A percentile compares a stretch with the other conserved stretches of the same genome.
Evolutionary conservation across 306 rosid species (phyloP).

Genomic region (Casuarina cunninghamiana): DNA sequence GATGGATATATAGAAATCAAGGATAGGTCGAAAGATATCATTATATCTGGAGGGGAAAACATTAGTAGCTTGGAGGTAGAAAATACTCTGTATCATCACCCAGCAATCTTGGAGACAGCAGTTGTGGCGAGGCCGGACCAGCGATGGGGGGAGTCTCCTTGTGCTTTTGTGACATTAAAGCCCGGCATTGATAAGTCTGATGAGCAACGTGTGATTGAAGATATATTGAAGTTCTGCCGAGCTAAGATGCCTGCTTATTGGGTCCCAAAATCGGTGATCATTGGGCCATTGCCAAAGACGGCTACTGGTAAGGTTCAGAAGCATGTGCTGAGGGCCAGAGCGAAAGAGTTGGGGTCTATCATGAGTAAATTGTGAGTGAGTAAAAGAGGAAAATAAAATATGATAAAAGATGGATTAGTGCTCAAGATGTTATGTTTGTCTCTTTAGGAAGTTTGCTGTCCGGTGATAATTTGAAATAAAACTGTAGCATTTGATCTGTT

Average conservation of each 20-base stretch:
- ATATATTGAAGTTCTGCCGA: constrained; percentile 72
- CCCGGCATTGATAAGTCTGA: constrained; percentile 47
- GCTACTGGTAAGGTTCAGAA: constrained; percentile 84
- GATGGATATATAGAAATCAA: constrained; percentile 90
- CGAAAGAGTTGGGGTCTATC: constrained; percentile 68
- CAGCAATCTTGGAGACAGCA: constrained; percentile 66
- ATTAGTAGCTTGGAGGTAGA: constrained; percentile 92
- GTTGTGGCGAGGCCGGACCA: constrained; percentile 90
- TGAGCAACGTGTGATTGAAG: constrained; percentile 53
- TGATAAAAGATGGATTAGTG: neutral
- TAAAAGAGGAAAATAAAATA: neutral
- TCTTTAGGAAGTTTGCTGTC: neutral
- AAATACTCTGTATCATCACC: constrained; percentile 66
- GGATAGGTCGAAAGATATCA: constrained; percentile 93
- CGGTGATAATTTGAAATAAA: neutral
- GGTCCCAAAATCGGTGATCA: constrained; percentile 71
- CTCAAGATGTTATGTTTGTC: neutral
- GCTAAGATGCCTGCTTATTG: constrained; percentile 83
- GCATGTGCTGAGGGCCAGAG: constrained; percentile 75
- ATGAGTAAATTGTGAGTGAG: constrained; percentile 41
- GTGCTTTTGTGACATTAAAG: constrained; percentile 83
- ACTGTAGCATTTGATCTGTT: neutral
- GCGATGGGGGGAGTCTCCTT: constrained; percentile 90
- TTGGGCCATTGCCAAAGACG: constrained; percentile 72
- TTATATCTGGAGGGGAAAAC: constrained; percentile 92